These are phyloP conservation scores for Ceratocystiopsis minuta DNA, from an alignment of 2,329 filamentous ascomycete species.

Conservation along the genomic window DNA sequence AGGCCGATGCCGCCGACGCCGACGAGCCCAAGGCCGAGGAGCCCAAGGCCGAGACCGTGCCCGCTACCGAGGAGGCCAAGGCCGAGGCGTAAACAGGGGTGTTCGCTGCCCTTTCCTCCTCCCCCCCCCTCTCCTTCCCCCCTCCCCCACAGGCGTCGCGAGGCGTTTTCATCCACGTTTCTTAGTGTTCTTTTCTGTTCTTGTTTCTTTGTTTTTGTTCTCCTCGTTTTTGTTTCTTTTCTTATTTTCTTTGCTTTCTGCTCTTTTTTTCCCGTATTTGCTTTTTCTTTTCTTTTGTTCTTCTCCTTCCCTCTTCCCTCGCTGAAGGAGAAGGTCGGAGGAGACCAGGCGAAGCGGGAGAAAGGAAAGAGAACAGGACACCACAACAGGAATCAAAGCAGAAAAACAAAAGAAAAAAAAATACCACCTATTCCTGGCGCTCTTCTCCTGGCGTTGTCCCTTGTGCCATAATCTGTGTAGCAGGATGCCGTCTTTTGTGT, in stretches of 20 bases:
- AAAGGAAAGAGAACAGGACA: background rate
- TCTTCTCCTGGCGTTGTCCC: no score
- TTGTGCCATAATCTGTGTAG: no score
- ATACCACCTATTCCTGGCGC: background rate
- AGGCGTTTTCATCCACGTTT: background rate
- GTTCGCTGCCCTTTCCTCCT: background rate
- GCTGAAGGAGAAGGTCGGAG: background rate
- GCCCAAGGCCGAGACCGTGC: background rate
- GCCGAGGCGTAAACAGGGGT: conserved; percentile 3
- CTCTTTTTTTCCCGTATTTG: background rate
- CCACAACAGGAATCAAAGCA: background rate
- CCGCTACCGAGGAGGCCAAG: conserved; percentile 2
- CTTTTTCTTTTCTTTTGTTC: background rate
- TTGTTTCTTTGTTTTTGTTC: background rate
- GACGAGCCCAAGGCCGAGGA: conserved; percentile 4
- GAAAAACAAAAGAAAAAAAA: background rate
- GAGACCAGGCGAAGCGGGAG: background rate
- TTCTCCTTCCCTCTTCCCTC: background rate
- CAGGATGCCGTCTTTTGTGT: no score
- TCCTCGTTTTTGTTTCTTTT: background rate
- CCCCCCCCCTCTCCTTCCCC: no score
- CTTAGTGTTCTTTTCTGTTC: background rate
- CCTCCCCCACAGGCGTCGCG: no score
- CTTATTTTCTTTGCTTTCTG: background rate
- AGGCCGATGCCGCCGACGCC: conserved; percentile 23